A percentile compares a stretch with the other conserved stretches of the same genome.
Evolutionary conservation across 257 asterid genomes (phyloP).

Genomic region (Scutellaria barbata): DNA sequence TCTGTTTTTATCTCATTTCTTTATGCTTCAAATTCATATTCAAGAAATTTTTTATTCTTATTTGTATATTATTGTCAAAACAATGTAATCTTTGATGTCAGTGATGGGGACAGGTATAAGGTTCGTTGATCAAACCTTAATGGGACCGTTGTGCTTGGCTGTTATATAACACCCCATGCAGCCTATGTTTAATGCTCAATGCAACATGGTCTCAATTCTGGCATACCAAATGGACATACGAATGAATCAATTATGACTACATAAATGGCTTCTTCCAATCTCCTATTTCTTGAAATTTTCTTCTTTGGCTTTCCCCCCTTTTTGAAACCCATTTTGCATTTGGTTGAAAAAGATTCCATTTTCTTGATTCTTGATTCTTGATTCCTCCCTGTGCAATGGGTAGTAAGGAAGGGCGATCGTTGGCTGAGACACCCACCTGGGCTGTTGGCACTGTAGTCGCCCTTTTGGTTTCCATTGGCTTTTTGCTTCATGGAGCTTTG

Average conservation of each 20-base stretch:
- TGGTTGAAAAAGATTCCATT: background rate
- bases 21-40: too few relatives aligned
- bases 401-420: conserved; percentile 45
- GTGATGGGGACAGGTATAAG: too few relatives aligned
- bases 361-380: background rate
- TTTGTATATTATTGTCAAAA: too few relatives aligned
- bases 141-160: conserved; percentile 39
- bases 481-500: conserved; percentile 51
- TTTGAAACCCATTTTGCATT: background rate
- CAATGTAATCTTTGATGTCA: too few relatives aligned
- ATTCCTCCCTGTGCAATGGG: conserved; percentile 10
- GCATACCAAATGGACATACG: conserved; percentile 29
- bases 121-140: background rate
- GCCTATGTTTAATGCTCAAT: conserved; percentile 37
- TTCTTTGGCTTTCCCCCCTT: background rate
- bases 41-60: too few relatives aligned
- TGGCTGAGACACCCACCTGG: conserved; percentile 64
- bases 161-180: conserved; percentile 47
- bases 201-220: conserved; percentile 27
- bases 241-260: conserved; percentile 22
- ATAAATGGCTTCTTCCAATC: conserved; percentile 25
- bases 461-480: conserved; percentile 49
- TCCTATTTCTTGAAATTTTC: background rate
- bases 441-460: conserved; percentile 56
- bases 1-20: too few relatives aligned